Evolutionary conservation across 495 filamentous ascomycete genomes (phyloP).

Genomic region (Penicillium lagena): DNA sequence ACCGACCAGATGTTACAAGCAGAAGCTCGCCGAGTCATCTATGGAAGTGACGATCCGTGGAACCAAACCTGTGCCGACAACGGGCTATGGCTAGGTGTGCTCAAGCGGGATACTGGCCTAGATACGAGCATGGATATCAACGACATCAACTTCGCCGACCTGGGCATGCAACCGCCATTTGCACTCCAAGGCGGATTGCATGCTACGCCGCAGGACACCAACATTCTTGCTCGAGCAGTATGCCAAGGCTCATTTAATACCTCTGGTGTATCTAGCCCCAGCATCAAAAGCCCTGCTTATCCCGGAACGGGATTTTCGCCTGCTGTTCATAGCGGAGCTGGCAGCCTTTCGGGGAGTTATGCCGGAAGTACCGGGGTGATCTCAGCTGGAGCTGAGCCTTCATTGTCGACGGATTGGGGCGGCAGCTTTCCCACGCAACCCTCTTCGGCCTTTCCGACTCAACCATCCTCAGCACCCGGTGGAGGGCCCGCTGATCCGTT

Average conservation of each 20-base stretch:
- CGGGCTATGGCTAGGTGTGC: constrained; percentile 53
- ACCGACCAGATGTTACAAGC: constrained; percentile 57
- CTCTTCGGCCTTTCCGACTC: neutral
- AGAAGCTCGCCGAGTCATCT: constrained; percentile 58
- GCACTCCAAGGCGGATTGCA: constrained; percentile 25
- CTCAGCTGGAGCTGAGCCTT: constrained; percentile 19
- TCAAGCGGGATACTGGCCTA: constrained; percentile 60
- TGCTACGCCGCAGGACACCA: constrained; percentile 23
- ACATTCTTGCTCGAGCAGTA: constrained; percentile 18
- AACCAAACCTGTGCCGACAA: constrained; percentile 70
- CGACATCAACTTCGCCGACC: constrained; percentile 25
- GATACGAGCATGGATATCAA: constrained; percentile 24
- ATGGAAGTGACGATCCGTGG: constrained; percentile 60
- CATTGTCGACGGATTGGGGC: constrained; percentile 33
- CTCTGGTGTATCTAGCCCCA: constrained; percentile 22
- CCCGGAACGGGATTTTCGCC: constrained; percentile 31
- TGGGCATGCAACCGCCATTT: constrained; percentile 38
- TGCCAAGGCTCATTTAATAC: constrained; percentile 21
- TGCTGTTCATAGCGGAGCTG: constrained; percentile 27
- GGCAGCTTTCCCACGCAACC: constrained; percentile 26
- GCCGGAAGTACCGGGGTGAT: constrained; percentile 30
- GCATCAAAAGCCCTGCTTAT: constrained; percentile 31
- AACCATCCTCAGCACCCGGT: constrained; percentile 21
- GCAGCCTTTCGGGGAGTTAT: constrained; percentile 36
- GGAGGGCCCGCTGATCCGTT: constrained; percentile 27